Base-by-base conservation (phyloP, 2,329 filamentous ascomycete genomes). In the Exophiala alcalophila region DNA sequence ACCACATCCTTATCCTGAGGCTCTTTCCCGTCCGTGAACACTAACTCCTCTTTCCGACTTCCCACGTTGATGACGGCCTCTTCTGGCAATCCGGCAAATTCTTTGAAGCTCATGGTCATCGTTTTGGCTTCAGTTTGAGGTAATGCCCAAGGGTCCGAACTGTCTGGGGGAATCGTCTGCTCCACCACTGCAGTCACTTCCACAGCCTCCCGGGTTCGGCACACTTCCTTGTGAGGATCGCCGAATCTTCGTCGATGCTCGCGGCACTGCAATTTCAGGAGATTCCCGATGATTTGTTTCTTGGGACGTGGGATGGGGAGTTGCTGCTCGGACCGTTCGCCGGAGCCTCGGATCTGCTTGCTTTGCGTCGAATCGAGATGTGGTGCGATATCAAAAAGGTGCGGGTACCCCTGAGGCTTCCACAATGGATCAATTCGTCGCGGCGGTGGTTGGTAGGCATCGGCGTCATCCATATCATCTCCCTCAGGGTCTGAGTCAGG, bases 71-170 rank as follows among this genome's bases (percentile, higher is more conserved):
- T 36, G 23, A 49, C 40, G 12, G 42, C 37, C 26, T 46, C 18
- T 11, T 40, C 28, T 8, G 44, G 44, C 21, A 45, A 20, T 3
- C 49, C 53, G 4, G 54, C 36, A 29, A 55, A 54, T 19, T 57
- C 47, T 20, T 30, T 9, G 19, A 52, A 50, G 1, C 19, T 47
- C 47, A 50, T 52, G 6, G 29, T 41, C 33, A 46, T 38, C 15
- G 33, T 39, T 21, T 36, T 30, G 28, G 38, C 42, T 26, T 47
- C 40, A 16, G 31, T 19, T 19, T 23, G 18, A 3, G 15, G 16
- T 12, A 29, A 24, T 31, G 19, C 23, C 19, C 19, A 18, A 6
- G 15, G 23, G 34, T 41, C 33, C 12, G 27, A 18, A 19, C 20
- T 35, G 5, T 44, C 20, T 9, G 23, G 18, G 9, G 15, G 16